Evolutionary conservation across 2,329 filamentous ascomycete genomes (phyloP), one percentile per base, ranked within the genome.

Genomic region (Polytolypa hystricis): DNA sequence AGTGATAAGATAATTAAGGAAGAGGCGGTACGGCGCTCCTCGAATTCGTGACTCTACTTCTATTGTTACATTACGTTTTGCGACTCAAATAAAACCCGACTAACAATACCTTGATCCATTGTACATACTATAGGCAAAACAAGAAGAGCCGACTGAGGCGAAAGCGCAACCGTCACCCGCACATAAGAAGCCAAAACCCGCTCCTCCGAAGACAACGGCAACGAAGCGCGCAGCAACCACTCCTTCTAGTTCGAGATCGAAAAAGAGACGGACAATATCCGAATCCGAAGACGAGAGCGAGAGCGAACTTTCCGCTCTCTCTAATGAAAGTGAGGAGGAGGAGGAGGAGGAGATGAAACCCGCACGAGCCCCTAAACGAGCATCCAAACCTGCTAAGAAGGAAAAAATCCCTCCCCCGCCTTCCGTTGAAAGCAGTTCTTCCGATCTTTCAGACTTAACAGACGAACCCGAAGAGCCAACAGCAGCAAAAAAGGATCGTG

Each of bases 1-100:
- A 76, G 71, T 50, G 72, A 73, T 42, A 42, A 58, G 2, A 58
- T 76, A 35, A 71, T 77, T 33, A 61, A 62, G 50, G 60, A 64
- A 39, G 64, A 76, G 57, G 64, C 72, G 49, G 66, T 70, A 55
- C 43, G 35, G 8, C 18, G 11, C 27, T 33, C 3, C 12, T 3
- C 23, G 20, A 5, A 9, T n/a, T 28, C 4, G 5, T 19, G 3
- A 5, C 19, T 5, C 17, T 3, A 11, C 4, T 19, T 23, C 11
- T 28, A 17, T 28, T 18, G 17, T 17, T 26, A 28, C 17, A 21
- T 30, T 29, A 12, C 14, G 11, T 26, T 23, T 17, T n/a, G 11
- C 16, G 36, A 12, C 18, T 37, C 16, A 25, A 26, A 34, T 25
- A 18, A 23, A 8, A 8, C n/a, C 23, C 21, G 4, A 10, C 14